Base-by-base conservation (phyloP, 2,329 filamentous ascomycete species). In the Venturia aucupariae region DNA sequence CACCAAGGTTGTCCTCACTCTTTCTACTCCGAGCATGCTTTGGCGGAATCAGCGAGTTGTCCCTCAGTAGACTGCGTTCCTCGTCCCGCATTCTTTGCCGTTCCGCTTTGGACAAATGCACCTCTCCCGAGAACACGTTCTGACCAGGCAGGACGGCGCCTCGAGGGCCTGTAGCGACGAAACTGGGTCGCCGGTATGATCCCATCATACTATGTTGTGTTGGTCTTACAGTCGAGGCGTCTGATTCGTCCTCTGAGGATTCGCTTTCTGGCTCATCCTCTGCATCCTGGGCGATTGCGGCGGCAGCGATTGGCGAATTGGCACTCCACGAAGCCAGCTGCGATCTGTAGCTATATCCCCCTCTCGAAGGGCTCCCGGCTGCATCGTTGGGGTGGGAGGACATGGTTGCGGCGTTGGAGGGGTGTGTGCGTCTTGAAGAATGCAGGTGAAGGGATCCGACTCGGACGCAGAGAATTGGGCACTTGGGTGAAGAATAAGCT, bases 141-240 rank as follows among this genome's bases (percentile, higher is more conserved):
- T 60, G 54, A 30, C 63, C 35, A 81, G 85, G 84, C 32, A 90
- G 82, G 65, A 95, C 81, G 4, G 88, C 84, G 3, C 88, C 87
- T 63, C 90, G 82, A 1, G 86, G 82, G 30, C 87, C 87, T 15
- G 88, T 89, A 38, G 88, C 86, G 54, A 94, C 86, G 71, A 87
- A 89, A 68, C 86, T 89, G 0, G 91, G 90, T 57, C 91, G 84
- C 64, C 89, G 85, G 76, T 94, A 96, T 39, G 84, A 84, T 42
- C 83, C 82, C 22, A 81, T 79, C 77, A 88, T 80, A 19, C 84
- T 83, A 66, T 78, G 75, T 67, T 78, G 72, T 68, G 74, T 73
- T 22, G 73, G 68, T 44, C 27, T 27, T 7, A 57, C 46, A 13
- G 51, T 57, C 27, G 60, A 64, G 38, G 61, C 60, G 24, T 64